Evolutionary conservation across 2,329 filamentous ascomycete species (phyloP).

Genomic region (Rhinocladiella mackenziei): DNA sequence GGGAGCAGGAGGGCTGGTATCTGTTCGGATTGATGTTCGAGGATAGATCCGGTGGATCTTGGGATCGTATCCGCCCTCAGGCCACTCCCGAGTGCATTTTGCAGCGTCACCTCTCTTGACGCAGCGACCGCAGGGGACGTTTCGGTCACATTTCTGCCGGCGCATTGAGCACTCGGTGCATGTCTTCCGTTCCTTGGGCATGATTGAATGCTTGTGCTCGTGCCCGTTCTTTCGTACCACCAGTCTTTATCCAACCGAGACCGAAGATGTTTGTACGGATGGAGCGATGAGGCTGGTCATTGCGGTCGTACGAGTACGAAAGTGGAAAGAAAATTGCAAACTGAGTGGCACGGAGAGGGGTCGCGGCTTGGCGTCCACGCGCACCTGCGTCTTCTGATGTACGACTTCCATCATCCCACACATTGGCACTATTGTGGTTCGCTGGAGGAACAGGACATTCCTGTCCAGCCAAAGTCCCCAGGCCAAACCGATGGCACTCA

Average conservation of each 20-base stretch:
- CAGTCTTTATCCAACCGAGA: background rate
- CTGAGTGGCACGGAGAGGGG: background rate
- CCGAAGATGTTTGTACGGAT: conserved; percentile 4
- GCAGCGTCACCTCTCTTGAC: conserved; percentile 38
- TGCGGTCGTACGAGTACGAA: conserved; percentile 4
- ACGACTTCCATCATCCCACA: no score
- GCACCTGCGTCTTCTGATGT: no score
- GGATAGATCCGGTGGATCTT: conserved; percentile 29
- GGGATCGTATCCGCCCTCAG: conserved; percentile 27
- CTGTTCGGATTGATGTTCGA: conserved; percentile 14
- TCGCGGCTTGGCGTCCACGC: no score
- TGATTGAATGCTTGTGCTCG: conserved; percentile 1
- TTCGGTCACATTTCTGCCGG: conserved; percentile 38
- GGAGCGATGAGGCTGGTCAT: background rate
- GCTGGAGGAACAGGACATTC: no score
- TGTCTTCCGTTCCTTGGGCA: conserved; percentile 29
- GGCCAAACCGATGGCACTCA: no score
- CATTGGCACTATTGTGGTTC: no score
- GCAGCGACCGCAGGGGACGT: conserved; percentile 40
- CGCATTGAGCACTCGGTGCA: conserved; percentile 31
- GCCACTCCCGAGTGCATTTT: conserved; percentile 34
- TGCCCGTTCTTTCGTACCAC: conserved; percentile 3
- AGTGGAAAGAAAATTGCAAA: background rate
- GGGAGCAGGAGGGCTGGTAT: conserved; percentile 6
- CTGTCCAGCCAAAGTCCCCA: no score